Percentiles rank a stretch among this genome's conserved stretches.
Conservation (phyloP, 2,329 filamentous ascomycete species). For the Ophiosphaerella narmari region DNA sequence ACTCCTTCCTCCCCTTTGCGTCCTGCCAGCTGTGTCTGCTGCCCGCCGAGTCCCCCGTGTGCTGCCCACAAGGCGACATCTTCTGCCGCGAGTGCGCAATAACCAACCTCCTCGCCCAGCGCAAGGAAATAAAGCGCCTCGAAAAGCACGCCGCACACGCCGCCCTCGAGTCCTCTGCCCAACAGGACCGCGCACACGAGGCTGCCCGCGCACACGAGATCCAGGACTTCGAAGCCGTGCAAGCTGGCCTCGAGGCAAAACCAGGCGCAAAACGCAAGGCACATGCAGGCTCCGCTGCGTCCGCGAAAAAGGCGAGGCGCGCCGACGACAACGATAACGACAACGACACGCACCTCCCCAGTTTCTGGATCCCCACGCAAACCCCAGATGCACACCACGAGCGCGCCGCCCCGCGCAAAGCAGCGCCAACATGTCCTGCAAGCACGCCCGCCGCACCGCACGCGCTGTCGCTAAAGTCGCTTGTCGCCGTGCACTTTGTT, state of each 20-base stretch:
- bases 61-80: constrained; percentile 78
- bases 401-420: constrained; percentile 57
- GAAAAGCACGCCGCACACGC: constrained; percentile 62
- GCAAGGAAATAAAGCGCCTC: constrained; percentile 84
- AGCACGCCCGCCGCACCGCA: constrained; percentile 71
- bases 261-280: constrained; percentile 70
- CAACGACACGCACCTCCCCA: constrained; percentile 70
- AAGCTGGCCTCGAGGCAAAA: constrained; percentile 62
- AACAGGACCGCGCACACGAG: constrained; percentile 64
- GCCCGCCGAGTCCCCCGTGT: constrained; percentile 78
- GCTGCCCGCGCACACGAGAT: constrained; percentile 74
- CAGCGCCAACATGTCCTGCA: constrained; percentile 75
- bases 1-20: constrained; percentile 90
- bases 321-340: constrained; percentile 68
- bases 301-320: constrained; percentile 62
- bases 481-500: constrained; percentile 80
- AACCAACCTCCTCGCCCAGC: constrained; percentile 85
- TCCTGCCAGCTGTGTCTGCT: constrained; percentile 87
- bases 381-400: constrained; percentile 66
- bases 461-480: constrained; percentile 74
- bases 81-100: constrained; percentile 96
- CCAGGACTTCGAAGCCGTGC: constrained; percentile 81
- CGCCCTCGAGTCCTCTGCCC: constrained; percentile 65
- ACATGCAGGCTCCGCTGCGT: constrained; percentile 60
- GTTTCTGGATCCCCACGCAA: constrained; percentile 90